Base-by-base conservation (phyloP, 208 protist species). In the Acanthamoeba lenticulata region DNA sequence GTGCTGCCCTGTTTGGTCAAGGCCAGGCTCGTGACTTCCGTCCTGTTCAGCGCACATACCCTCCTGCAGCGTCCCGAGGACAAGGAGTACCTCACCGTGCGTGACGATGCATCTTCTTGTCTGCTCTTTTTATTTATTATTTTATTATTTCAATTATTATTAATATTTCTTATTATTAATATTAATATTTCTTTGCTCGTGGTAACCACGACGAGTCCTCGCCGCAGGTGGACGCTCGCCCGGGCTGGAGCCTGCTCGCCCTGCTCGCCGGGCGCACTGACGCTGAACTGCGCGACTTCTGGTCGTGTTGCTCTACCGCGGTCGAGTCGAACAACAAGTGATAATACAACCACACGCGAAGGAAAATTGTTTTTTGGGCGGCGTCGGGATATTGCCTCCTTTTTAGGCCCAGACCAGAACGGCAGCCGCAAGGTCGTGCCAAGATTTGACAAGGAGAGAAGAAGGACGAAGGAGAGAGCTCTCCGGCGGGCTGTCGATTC, bases 81-180 rank as follows among this genome's bases (percentile, higher is more conserved):
- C 34, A 81, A 81, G 38, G 72, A 81, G 21, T 81, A 81, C 72
- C 72, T 81, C 72, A 81, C 72, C 19, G 72, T 81, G 9, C 72
- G 7, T 13, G 13, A n/a, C n/a, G n/a, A n/a, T 38, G 13, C 49
- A 55, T 21, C 15, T 3, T 32, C 7, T 24, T 6, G 24, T 77
- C 36, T 11, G 36, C 72, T 38, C 67, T 38, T 19, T 81, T 32
- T n/a, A n/a, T n/a, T n/a, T n/a, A n/a, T n/a, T n/a, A n/a, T n/a
- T n/a, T n/a, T n/a, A n/a, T n/a, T n/a, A n/a, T n/a, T n/a, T n/a
- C n/a, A n/a, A n/a, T n/a, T n/a, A n/a, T n/a, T n/a, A n/a, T n/a
- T n/a, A n/a, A n/a, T n/a, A n/a, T n/a, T n/a, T n/a, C n/a, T n/a
- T n/a, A n/a, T n/a, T n/a, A n/a, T n/a, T n/a, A n/a, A n/a, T n/a